Conservation (phyloP, 805 yeast genomes). For the Starmerella stigmatis region DNA sequence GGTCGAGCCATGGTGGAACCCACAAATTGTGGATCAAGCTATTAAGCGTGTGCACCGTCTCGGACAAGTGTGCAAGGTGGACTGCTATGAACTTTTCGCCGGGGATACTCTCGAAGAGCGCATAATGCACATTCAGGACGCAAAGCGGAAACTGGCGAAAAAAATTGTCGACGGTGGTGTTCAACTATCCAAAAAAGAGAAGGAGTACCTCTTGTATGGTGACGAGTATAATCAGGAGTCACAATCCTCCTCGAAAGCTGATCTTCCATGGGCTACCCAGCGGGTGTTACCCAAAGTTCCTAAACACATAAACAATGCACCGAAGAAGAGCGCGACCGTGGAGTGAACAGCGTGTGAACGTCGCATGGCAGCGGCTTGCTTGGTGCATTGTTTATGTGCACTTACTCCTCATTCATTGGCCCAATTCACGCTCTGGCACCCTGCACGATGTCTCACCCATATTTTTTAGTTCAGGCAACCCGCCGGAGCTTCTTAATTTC, state of each 20-base stretch:
- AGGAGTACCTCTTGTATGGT: constrained; percentile 50
- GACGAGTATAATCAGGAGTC: not conserved
- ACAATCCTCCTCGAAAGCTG: not conserved
- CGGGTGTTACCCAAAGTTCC: not conserved
- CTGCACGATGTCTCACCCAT: too few relatives aligned
- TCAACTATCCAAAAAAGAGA: constrained; percentile 32
- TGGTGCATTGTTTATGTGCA: too few relatives aligned
- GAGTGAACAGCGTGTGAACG: too few relatives aligned
- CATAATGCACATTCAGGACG: constrained; percentile 31
- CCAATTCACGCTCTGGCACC: too few relatives aligned
- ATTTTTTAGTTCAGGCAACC: too few relatives aligned
- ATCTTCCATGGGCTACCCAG: not conserved
- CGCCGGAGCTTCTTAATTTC: too few relatives aligned
- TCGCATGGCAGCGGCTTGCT: too few relatives aligned
- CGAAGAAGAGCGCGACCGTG: too few relatives aligned
- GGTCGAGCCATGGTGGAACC: constrained; percentile 44
- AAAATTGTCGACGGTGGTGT: constrained; percentile 23
- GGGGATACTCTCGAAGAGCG: constrained; percentile 36
- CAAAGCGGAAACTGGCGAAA: constrained; percentile 32
- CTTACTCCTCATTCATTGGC: too few relatives aligned
- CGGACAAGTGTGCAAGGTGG: constrained; percentile 38
- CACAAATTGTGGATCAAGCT: constrained; percentile 43
- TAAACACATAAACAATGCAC: constrained; percentile 1
- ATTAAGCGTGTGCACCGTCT: constrained; percentile 43
- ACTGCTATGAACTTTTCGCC: constrained; percentile 37